Percentiles rank a stretch among this genome's conserved stretches.
These are phyloP conservation scores for Xylaria intraflava DNA, from an alignment of 495 filamentous ascomycete genomes.

Conservation along the genomic window DNA sequence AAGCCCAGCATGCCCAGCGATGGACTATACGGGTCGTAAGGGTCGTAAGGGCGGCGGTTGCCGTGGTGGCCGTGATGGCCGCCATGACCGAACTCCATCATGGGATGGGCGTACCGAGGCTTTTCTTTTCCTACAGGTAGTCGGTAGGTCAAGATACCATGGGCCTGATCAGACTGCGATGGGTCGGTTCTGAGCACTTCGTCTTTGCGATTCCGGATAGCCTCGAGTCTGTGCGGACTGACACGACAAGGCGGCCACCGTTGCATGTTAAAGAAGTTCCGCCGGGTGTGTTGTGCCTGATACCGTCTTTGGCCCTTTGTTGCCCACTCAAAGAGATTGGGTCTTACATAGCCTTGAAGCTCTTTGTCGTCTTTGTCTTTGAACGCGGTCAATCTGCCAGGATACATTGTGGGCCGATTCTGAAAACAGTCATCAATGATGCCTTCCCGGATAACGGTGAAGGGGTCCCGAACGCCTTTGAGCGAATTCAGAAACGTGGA, in stretches of 20 bases:
- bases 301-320: constrained; percentile 21
- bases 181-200: constrained; percentile 14
- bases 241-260: constrained; percentile 22
- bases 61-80: background rate
- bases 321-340: constrained; percentile 28
- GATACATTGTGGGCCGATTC: constrained; percentile 25
- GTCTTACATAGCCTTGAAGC: constrained; percentile 13
- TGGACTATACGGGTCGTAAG: background rate
- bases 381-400: constrained; percentile 10
- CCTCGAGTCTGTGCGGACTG: background rate
- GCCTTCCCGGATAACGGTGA: constrained; percentile 19
- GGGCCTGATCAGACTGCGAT: constrained; percentile 4
- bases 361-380: constrained; percentile 16
- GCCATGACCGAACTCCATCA: constrained; percentile 1
- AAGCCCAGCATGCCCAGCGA: too few relatives aligned
- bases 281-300: constrained; percentile 20
- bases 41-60: background rate
- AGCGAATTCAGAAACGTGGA: background rate
- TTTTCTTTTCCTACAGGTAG: constrained; percentile 11
- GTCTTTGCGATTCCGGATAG: constrained; percentile 15
- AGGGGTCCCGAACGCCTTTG: background rate
- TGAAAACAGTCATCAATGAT: constrained; percentile 26
- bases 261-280: constrained; percentile 20
- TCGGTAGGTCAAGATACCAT: constrained; percentile 20
- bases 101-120: background rate